phyloP scores from a whole-genome alignment of 441 rosid species.

The Populus hybrid region DNA sequence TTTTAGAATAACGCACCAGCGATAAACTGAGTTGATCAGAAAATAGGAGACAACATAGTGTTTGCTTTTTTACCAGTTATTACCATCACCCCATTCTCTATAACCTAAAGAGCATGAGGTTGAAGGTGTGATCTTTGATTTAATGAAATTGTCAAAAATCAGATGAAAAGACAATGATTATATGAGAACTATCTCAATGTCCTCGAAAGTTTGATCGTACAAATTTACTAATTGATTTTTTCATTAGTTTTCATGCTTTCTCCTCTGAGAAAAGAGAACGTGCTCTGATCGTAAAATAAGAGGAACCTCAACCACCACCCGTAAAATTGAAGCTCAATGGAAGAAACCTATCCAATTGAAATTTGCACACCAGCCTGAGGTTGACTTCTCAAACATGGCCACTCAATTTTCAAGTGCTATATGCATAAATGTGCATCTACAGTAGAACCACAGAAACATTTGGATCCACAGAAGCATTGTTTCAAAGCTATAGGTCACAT shows the following conservation, averaged over 20 bases:
- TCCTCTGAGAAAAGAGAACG: neutral
- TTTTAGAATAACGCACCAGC: neutral
- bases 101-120: neutral
- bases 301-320: neutral
- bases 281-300: neutral
- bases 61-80: neutral
- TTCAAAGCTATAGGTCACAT: neutral
- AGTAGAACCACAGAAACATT: neutral
- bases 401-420: neutral
- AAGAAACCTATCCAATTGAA: neutral
- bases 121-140: neutral
- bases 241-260: neutral
- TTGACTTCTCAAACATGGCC: neutral
- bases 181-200: neutral
- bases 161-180: neutral
- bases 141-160: neutral
- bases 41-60: neutral
- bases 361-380: neutral
- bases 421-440: neutral
- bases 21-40: neutral
- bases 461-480: neutral
- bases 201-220: neutral
- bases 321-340: neutral
- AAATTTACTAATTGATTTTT: neutral
- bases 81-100: neutral